Evolutionary conservation across 306 rosid genomes (phyloP), one percentile per base, ranked within the genome.

Genomic region (Calophaca sinica): DNA sequence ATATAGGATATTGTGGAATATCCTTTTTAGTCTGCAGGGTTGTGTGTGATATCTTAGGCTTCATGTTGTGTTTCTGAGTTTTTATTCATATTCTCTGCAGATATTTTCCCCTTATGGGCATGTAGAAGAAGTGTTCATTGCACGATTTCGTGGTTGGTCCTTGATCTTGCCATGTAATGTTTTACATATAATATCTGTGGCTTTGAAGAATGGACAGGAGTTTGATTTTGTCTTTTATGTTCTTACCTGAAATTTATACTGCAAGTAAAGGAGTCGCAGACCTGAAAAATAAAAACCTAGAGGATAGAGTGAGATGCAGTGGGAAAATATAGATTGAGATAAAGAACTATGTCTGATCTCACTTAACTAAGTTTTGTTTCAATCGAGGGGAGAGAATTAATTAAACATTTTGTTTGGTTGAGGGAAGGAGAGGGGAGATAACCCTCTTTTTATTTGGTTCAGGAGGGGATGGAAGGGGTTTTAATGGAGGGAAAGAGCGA

Each of bases 101-200:
- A 86, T 94, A 83, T 94, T 94, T 89, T 89, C 94, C 15, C 82
- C 91, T 62, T 90, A 83, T 74, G 97, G 97, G 62, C 66, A 75
- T 75, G 50, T 94, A 52, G 91, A 89, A 80, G 94, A 94, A 75
- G 68, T 94, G 82, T 85, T 71, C 88, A 70, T 91, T 62, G 68
- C 79, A 68, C 86, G 57, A 52, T 81, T 26, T 79, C 96, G 91
- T 11, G 97, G 96, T 94, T 74, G 46, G 94, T 86, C 68, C 57
- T 75, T 75, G 71, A 35, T 78, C 74, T 79, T 80, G 5, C 50
- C 66, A 33, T 81, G 58, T 75, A 13, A 59, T 73, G 29, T 46
- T 64, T 82, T 50, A 61, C 4, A 33, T 69, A 12, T 62, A 5
- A 35, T 50, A 32, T 49, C 38, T 64, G 70, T 69, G 77, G 80